Evolutionary conservation across 495 filamentous ascomycete species (phyloP), one percentile per base, ranked within the genome.

Genomic region (Pyrenula massariospora): DNA sequence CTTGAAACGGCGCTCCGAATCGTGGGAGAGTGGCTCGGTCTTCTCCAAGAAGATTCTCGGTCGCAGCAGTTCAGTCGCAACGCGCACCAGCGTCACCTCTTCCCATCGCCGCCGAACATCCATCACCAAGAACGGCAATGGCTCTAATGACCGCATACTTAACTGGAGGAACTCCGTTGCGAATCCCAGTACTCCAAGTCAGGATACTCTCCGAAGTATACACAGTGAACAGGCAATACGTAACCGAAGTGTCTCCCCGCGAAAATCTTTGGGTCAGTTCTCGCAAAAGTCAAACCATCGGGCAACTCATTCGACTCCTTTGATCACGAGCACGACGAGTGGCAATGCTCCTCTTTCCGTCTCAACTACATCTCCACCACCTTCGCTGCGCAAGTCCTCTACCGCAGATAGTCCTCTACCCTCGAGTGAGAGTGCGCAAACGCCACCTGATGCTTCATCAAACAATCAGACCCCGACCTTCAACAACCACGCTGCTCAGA

Each of bases 141-240:
- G 84, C 1, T 78, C 81, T 2, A 83, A 85, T 5, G 92, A 97
- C 59, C 79, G 88, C n/a, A 96, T 96, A 56, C 77, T 95, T 42
- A 88, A 83, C 54, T 97, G 92, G 92, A 85, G 92, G 12, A 89
- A 92, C 62, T 89, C 84, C 25, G 77, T 91, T 56, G 81, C 76
- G 22, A 82, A 80, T 54, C 79, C 82, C n/a, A 70, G 72, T 10
- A 52, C 50, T 8, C n/a, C 50, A 8, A 52, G 8, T 24, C n/a
- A 42, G 15, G 31, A 42, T 42, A 52, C 50, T 8, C 19, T 52
- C 8, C 8, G n/a, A 19, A 10, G 22, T 24, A 52, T 52, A 8
- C 22, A 52, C 22, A 73, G 74, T 48, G 71, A 69, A 54, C 65
- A 68, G 15, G 68, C 68, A 10, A 65, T 59, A 25, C 61, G 56